Evolutionary conservation across 2,329 filamentous ascomycete species (phyloP).

Genomic region (Lasiodiplodia sp.): DNA sequence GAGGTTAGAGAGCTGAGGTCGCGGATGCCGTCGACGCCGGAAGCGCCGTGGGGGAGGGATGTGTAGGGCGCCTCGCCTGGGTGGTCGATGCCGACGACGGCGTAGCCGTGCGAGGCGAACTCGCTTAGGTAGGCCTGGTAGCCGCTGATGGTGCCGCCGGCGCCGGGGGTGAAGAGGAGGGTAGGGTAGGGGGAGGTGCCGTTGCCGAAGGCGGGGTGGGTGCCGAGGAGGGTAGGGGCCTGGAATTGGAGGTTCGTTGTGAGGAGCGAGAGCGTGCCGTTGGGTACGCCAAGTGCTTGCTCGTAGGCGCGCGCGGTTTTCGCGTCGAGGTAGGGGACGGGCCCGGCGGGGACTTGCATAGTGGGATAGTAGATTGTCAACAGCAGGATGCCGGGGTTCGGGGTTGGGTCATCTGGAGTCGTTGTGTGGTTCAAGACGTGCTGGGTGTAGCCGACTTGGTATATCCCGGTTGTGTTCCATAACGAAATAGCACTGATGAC

Average conservation of each 20-base stretch:
- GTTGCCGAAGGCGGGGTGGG: conserved; percentile 15
- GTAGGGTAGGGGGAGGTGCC: conserved; percentile 18
- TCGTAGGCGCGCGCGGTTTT: conserved; percentile 35
- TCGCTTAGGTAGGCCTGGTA: conserved; percentile 16
- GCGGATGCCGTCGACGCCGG: conserved; percentile 10
- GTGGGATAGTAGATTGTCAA: conserved; percentile 41
- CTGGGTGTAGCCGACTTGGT: conserved; percentile 38
- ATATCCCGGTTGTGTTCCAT: conserved; percentile 34
- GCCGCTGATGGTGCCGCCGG: conserved; percentile 22
- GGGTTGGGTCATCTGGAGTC: conserved; percentile 36
- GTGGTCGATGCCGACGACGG: conserved; percentile 22
- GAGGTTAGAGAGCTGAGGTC: not conserved
- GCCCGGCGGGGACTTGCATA: conserved; percentile 30
- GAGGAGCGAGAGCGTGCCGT: conserved; percentile 7
- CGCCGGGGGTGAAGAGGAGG: conserved; percentile 22
- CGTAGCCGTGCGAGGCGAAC: conserved; percentile 16
- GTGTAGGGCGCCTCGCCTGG: conserved; percentile 23
- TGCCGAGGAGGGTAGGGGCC: not conserved
- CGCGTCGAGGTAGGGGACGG: conserved; percentile 37
- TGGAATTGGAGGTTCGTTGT: conserved; percentile 13
- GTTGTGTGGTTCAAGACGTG: conserved; percentile 38
- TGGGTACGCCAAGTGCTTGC: conserved; percentile 25
- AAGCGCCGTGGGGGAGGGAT: not conserved
- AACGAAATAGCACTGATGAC: conserved; percentile 5
- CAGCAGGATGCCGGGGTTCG: conserved; percentile 35